phyloP scores from a whole-genome alignment of 305 asterid genomes.

The Solanum hybrid region DNA sequence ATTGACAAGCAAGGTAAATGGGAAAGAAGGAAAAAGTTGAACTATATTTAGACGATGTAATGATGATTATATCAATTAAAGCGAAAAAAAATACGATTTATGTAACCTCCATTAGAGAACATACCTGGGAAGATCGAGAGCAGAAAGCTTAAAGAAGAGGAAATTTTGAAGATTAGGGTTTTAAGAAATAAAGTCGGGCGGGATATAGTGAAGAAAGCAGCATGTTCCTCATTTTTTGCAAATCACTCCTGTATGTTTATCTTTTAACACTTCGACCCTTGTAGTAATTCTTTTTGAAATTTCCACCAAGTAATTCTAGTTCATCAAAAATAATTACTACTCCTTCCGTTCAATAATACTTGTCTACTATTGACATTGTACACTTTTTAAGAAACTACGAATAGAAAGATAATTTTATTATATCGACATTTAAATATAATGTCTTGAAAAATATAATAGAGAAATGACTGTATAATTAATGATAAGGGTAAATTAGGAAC shows the following conservation, averaged over 20 bases:
- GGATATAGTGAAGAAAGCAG: background rate
- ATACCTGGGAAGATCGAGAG: constrained; percentile 1
- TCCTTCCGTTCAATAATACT: background rate
- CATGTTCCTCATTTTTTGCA: background rate
- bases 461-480: too few species aligned
- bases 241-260: background rate
- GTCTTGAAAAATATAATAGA: too few species aligned
- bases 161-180: constrained; percentile 2
- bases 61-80: background rate
- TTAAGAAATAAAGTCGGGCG: background rate
- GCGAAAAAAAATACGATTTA: background rate
- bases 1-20: background rate
- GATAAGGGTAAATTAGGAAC: too few species aligned
- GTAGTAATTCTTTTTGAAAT: background rate
- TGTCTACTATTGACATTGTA: too few species aligned
- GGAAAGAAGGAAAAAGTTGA: background rate
- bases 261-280: background rate
- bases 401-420: too few species aligned
- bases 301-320: background rate
- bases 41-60: background rate
- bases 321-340: background rate
- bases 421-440: too few species aligned
- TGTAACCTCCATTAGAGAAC: background rate
- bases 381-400: background rate
- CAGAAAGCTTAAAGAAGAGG: background rate